A percentile compares a stretch with the other conserved stretches of the same genome.
phyloP scores from a whole-genome alignment of 192 early-diverging fungal genomes.

The Geranomyces variabilis region DNA sequence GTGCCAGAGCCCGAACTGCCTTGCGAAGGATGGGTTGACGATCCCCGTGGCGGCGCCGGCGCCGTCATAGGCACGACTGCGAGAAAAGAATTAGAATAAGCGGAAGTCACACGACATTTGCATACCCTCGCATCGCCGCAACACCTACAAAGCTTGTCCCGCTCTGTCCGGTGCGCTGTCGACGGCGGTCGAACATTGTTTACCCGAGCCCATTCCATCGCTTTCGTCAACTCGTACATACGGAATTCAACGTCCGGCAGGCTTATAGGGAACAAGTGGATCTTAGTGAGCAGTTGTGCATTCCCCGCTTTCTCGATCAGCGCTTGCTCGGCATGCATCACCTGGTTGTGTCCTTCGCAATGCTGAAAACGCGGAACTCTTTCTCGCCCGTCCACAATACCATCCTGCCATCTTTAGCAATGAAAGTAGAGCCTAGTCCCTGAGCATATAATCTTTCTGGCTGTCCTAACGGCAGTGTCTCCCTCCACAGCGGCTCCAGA shows the following conservation, averaged over 20 bases:
- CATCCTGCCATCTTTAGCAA: conserved; percentile 14
- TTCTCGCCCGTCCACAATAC: conserved; percentile 16
- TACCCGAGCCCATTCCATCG: conserved; percentile 20
- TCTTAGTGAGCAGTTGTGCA: too few relatives aligned
- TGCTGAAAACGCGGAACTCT: conserved; percentile 22
- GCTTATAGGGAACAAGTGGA: too few relatives aligned
- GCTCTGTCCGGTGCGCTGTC: conserved; percentile 10
- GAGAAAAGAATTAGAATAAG: too few relatives aligned
- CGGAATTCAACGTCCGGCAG: conserved; percentile 25
- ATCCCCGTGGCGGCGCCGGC: too few relatives aligned
- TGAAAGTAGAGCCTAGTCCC: not conserved
- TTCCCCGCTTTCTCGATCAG: too few relatives aligned
- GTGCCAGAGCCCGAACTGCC: not conserved
- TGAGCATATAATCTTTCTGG: too few relatives aligned
- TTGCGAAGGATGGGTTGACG: not conserved
- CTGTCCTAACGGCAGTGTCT: not conserved
- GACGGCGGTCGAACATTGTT: not conserved
- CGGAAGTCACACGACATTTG: too few relatives aligned
- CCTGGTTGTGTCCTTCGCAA: not conserved
- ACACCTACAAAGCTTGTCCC: conserved; percentile 32
- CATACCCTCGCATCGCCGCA: too few relatives aligned
- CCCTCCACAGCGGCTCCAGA: conserved; percentile 23
- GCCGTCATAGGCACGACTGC: too few relatives aligned
- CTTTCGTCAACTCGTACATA: conserved; percentile 28
- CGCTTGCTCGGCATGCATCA: not conserved